Percentiles rank a stretch among this genome's conserved stretches.
Conservation (phyloP, 2,329 filamentous ascomycete species). For the Fusarium caatingaense region DNA sequence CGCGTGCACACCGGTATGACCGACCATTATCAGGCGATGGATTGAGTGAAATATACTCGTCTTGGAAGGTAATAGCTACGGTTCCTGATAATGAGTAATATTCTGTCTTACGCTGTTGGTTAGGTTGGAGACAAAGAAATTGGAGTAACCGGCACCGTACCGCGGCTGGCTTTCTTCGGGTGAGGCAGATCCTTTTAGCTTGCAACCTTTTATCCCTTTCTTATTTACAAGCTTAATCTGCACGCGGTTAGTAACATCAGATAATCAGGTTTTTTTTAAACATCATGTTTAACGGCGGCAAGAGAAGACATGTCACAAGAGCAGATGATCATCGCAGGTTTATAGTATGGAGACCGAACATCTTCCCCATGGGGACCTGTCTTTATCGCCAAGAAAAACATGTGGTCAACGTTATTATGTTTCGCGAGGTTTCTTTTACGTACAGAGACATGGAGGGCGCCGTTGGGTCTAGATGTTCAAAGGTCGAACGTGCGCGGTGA, state of each 20-base stretch:
- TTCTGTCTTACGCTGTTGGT: conserved; percentile 12
- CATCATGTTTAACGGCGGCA: neutral
- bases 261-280: neutral
- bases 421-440: conserved; percentile 29
- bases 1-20: conserved; percentile 18
- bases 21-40: conserved; percentile 22
- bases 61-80: neutral
- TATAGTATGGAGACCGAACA: conserved; percentile 11
- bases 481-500: conserved; percentile 8
- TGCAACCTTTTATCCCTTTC: neutral
- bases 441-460: conserved; percentile 10
- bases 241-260: neutral
- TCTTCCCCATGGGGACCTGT: conserved; percentile 27
- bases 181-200: conserved; percentile 28
- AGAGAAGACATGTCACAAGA: neutral
- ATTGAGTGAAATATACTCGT: neutral
- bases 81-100: neutral
- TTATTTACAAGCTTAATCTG: conserved; percentile 22
- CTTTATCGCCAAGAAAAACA: conserved; percentile 30
- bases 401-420: conserved; percentile 32
- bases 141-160: neutral
- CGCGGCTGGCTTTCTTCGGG: neutral
- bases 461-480: conserved; percentile 20
- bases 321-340: neutral
- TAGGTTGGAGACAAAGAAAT: conserved; percentile 11